These are phyloP conservation scores for Plasmopara viticola DNA, from an alignment of 352 stramenopile genomes.

Conservation along the genomic window DNA sequence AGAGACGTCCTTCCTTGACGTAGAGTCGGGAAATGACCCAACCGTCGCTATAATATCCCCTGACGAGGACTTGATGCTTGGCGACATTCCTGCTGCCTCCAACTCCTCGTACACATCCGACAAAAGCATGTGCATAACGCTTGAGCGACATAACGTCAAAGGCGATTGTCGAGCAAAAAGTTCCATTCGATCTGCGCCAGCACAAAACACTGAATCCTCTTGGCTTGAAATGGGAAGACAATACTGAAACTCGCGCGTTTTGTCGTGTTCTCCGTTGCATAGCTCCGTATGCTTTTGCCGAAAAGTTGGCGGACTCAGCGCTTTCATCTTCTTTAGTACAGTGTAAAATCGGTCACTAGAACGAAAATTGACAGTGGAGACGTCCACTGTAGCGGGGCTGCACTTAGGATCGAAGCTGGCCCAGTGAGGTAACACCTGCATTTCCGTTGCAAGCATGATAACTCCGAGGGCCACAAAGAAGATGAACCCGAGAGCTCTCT, in stretches of 20 bases:
- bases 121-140: slow-evolving; percentile 35
- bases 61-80: slow-evolving; percentile 26
- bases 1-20: not conserved
- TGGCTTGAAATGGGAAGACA: slow-evolving; percentile 42
- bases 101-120: slow-evolving; percentile 7
- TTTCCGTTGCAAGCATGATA: slow-evolving; percentile 5
- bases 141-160: slow-evolving; percentile 17
- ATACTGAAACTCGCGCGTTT: slow-evolving; percentile 12
- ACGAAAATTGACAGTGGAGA: slow-evolving; percentile 6
- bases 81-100: slow-evolving; percentile 6
- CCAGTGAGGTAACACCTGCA: slow-evolving; percentile 6
- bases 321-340: slow-evolving; percentile 9
- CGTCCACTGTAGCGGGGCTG: slow-evolving; percentile 4
- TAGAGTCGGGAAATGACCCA: not conserved
- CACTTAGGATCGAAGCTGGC: slow-evolving; percentile 7
- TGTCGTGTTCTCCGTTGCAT: slow-evolving; percentile 4
- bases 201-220: slow-evolving; percentile 34
- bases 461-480: not conserved
- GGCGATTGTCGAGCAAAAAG: slow-evolving; percentile 21
- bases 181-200: slow-evolving; percentile 33
- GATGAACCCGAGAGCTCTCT: slow-evolving; percentile 5
- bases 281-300: slow-evolving; percentile 6
- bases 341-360: slow-evolving; percentile 10
- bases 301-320: slow-evolving; percentile 14
- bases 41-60: slow-evolving; percentile 6